phyloP scores from a whole-genome alignment of 768 basidiomycete genomes.

The Tricholoma hemisulphureum region DNA sequence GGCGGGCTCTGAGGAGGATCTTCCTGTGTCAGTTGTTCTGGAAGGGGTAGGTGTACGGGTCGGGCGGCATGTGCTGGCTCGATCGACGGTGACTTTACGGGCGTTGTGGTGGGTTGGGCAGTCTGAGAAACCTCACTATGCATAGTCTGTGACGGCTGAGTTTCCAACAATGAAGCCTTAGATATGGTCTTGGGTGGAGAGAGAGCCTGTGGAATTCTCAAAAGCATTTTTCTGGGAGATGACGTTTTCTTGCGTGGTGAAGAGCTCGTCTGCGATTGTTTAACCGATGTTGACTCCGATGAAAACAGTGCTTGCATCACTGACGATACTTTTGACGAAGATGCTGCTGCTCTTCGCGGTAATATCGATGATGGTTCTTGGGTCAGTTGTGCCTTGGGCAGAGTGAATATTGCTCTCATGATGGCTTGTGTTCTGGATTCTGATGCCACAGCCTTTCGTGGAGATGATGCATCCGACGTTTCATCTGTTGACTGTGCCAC shows the following conservation, averaged over 20 bases:
- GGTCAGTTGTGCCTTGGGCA: not conserved
- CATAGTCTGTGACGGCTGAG: not conserved
- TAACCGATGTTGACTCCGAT: not conserved
- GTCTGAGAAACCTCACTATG: not conserved
- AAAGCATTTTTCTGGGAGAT: not conserved
- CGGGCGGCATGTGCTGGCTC: not conserved
- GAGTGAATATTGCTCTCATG: not conserved
- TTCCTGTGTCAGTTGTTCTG: not conserved
- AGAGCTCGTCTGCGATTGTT: not conserved
- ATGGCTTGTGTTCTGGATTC: not conserved
- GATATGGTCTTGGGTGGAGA: not conserved
- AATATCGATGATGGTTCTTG: not conserved
- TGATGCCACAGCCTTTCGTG: not conserved
- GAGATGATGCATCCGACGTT: not conserved
- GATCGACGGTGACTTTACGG: not conserved
- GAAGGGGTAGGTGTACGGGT: not conserved
- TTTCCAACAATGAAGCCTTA: not conserved
- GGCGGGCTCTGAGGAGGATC: not conserved
- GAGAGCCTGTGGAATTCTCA: not conserved
- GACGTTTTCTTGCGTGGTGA: not conserved
- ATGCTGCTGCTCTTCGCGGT: not conserved
- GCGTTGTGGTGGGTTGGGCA: not conserved
- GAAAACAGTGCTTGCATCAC: not conserved
- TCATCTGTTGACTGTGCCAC: not conserved
- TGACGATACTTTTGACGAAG: not conserved